Base-by-base conservation (phyloP, 2,329 filamentous ascomycete species). In the Arthroderma uncinatum region DNA sequence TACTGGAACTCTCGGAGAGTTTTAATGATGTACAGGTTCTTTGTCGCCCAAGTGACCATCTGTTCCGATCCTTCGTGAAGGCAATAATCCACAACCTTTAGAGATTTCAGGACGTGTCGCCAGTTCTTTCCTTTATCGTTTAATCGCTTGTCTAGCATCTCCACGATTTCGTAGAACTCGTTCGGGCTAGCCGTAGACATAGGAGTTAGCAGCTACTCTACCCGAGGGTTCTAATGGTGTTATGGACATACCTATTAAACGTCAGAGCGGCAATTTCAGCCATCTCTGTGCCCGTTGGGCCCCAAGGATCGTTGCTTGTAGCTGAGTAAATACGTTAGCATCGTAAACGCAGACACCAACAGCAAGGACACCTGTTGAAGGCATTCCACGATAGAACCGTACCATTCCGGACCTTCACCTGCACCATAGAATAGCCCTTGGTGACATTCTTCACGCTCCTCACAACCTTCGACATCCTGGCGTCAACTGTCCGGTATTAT, bases 91-190 rank as follows among this genome's bases (percentile, higher is more conserved):
- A 97, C 81, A 55, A 98, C 93, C 72, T 98, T 98, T 64, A 98
- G 79, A 42, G 93, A 94, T 75, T 98, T 98, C 59, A 98, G 78
- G 10, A 98, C 93, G 71, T 98, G 93, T 66, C 93, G 85, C 93
- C 93, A 98, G 72, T 98, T 98, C 80, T 97, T 98, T 69, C 93
- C 93, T 74, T 98, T 97, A 74, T 98, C 93, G 67, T 98, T 98
- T 68, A 98, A 78, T 64, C 93, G 86, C 78, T 97, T 97, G 75
- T 98, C 93, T 64, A 98, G 79, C 89, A 98, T 98, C 72, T 98
- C 93, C 86, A 98, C 95, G 67, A 98, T 96, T 71, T 98, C 92
- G 77, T 95, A 95, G 76, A 98, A 98, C 72, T 97, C 93, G 73
- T 87, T 92, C 36, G 90, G 91, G 69, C 92, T 95, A 65, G 58